Base-by-base conservation (phyloP, 2,329 filamentous ascomycete species). In the Beauveria sp. region DNA sequence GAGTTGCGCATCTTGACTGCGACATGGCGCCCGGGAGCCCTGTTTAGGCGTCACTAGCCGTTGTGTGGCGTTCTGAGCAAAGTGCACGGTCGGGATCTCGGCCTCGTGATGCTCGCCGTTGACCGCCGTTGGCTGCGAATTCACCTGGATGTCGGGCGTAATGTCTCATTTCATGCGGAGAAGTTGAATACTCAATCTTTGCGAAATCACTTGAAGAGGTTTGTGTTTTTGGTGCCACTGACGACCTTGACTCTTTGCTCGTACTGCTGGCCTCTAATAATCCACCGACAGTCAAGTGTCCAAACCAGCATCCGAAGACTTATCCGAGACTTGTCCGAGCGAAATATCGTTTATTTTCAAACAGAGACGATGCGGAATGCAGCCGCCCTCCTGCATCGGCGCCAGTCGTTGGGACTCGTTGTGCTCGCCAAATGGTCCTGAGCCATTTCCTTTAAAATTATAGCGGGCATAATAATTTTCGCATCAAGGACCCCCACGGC, bases 1-100 rank as follows among this genome's bases (percentile, higher is more conserved):
- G 16, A 43, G 51, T 14, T 28, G 24, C 22, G 22, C 40, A 22
- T 22, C 18, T 55, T 24, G 52, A 28, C 53, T 55, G 53, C 40
- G 40, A 55, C 53, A 55, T 45, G 53, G 53, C 46, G 56, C 56
- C 22, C 31, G 28, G 45, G 55, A 50, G 45, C 34, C 55, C 28
- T 49, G 31, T 40, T 40, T n/a, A 24, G 55, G 55, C 28, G 55
- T 58, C 16, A 16, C 22, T 40, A 58, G 7, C 55, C 55, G 55
- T 50, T 20, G 28, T 31, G 55, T 58, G 46, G 43, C 55, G 43
- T 43, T 18, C 45, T 55, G 18, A 9, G 18, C 7, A 24, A 28
- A 28, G 18, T 38, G 20, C 4, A 20, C n/a, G 14, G 16, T 40
- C 53, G 53, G 53, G 40, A 31, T 45, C 53, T 45, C 53, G 53